A percentile compares a stretch with the other conserved stretches of the same genome.
phyloP scores from a whole-genome alignment of 805 yeast species.

The Saturnispora besseyi region DNA sequence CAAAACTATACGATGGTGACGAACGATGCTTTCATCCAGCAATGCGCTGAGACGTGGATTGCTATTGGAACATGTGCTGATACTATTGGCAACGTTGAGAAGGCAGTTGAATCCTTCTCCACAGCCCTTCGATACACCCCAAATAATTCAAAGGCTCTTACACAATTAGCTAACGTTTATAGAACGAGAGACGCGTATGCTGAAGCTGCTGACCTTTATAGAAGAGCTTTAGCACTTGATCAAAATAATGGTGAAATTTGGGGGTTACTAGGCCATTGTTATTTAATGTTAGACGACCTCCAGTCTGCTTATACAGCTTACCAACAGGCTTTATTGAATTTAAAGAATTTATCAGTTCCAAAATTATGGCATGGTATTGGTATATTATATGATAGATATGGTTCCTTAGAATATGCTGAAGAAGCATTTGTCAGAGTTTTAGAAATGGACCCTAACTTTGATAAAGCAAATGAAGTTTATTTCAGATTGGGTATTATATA shows the following conservation, averaged over 20 bases:
- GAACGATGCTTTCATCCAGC: conserved; percentile 31
- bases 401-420: conserved; percentile 93
- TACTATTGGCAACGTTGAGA: conserved; percentile 76
- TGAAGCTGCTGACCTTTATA: conserved; percentile 90
- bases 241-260: conserved; percentile 94
- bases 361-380: conserved; percentile 99
- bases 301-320: conserved; percentile 94
- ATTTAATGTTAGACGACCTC: conserved; percentile 90
- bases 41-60: conserved; percentile 79
- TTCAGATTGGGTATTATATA: conserved; percentile 94
- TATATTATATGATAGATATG: conserved; percentile 90
- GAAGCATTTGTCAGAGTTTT: conserved; percentile 95
- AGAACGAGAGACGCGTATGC: conserved; percentile 84
- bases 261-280: conserved; percentile 96
- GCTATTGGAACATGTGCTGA: conserved; percentile 88
- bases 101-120: conserved; percentile 84
- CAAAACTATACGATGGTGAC: conserved; percentile 8
- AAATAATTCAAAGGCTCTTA: conserved; percentile 74
- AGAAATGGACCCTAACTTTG: conserved; percentile 92
- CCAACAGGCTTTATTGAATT: conserved; percentile 87
- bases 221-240: conserved; percentile 69
- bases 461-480: conserved; percentile 92
- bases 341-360: conserved; percentile 91
- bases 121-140: conserved; percentile 81
- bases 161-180: conserved; percentile 80